Percentiles rank a stretch among this genome's conserved stretches.
Evolutionary conservation across 306 rosid genomes (phyloP).

Genomic region (Rubus idaeus): DNA sequence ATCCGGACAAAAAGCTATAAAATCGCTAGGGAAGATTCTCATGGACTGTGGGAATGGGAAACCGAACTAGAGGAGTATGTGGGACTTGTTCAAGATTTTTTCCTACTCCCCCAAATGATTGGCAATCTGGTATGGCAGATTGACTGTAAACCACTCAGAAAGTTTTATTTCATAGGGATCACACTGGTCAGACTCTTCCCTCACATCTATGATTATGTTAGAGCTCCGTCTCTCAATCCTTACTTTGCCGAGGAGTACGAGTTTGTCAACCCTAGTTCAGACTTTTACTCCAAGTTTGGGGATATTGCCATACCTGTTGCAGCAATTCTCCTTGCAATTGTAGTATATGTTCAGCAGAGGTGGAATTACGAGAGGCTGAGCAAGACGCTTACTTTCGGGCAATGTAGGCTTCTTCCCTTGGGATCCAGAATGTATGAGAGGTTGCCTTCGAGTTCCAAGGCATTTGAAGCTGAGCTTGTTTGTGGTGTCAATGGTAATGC

Average conservation of each 20-base stretch:
- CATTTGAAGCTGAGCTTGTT: conserved; percentile 73
- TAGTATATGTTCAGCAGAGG: conserved; percentile 71
- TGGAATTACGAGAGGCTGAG: conserved; percentile 70
- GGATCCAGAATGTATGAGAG: conserved; percentile 66
- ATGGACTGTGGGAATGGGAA: conserved; percentile 47
- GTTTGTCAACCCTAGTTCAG: conserved; percentile 63
- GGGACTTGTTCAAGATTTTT: conserved; percentile 89
- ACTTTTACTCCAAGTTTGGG: conserved; percentile 73
- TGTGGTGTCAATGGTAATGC: conserved; percentile 42
- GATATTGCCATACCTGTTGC: conserved; percentile 69
- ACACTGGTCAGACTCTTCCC: conserved; percentile 83
- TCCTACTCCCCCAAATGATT: conserved; percentile 77
- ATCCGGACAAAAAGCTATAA: conserved; percentile 30
- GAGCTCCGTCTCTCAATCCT: conserved; percentile 60
- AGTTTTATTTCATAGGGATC: conserved; percentile 74
- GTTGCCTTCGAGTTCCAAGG: conserved; percentile 62
- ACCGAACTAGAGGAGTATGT: conserved; percentile 69
- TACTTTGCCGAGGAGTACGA: conserved; percentile 68
- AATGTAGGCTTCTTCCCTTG: conserved; percentile 55
- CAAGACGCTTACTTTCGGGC: conserved; percentile 46
- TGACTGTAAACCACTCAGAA: conserved; percentile 66
- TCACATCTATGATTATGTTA: conserved; percentile 68
- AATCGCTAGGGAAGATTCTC: conserved; percentile 34
- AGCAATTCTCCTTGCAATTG: conserved; percentile 58
- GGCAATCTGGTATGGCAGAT: conserved; percentile 90